Conservation (phyloP, 768 basidiomycete species). For the Lyophyllum atratum region DNA sequence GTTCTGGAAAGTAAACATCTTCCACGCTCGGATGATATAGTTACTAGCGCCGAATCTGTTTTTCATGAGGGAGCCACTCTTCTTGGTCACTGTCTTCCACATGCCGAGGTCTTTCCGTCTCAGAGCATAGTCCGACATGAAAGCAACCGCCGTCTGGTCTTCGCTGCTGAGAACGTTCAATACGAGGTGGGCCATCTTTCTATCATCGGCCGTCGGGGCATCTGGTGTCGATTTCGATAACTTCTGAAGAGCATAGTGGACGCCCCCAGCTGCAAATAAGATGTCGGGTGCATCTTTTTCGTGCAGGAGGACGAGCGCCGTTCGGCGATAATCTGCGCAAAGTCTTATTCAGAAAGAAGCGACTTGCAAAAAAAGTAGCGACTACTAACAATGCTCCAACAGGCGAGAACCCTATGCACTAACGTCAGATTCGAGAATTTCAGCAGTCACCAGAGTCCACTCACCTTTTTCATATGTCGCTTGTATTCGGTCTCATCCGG, state of each 20-base stretch:
- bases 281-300: slow-evolving; percentile 1
- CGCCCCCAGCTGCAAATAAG: not conserved
- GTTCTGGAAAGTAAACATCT: slow-evolving; percentile 23
- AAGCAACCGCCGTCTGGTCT: not conserved
- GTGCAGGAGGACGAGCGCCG: slow-evolving; percentile 12
- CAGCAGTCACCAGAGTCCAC: slow-evolving; percentile 8
- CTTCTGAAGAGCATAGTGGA: not conserved
- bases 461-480: slow-evolving; percentile 43
- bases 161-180: not conserved
- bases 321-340: slow-evolving; percentile 10
- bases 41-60: slow-evolving; percentile 12
- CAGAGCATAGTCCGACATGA: slow-evolving; percentile 23
- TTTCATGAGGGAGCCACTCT: slow-evolving; percentile 10
- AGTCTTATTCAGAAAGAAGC: not conserved
- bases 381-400: slow-evolving; percentile 31
- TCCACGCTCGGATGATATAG: slow-evolving; percentile 20
- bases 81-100: slow-evolving; percentile 27
- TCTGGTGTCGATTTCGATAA: not conserved
- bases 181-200: not conserved
- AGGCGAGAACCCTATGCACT: slow-evolving; percentile 22
- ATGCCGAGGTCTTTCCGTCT: slow-evolving; percentile 28
- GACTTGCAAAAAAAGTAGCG: not conserved
- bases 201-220: not conserved
- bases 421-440: not conserved
- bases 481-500: slow-evolving; percentile 41